Percentiles rank a stretch among this genome's conserved stretches.
phyloP scores from a whole-genome alignment of 257 asterid species.

The Capsicum baccatum region DNA sequence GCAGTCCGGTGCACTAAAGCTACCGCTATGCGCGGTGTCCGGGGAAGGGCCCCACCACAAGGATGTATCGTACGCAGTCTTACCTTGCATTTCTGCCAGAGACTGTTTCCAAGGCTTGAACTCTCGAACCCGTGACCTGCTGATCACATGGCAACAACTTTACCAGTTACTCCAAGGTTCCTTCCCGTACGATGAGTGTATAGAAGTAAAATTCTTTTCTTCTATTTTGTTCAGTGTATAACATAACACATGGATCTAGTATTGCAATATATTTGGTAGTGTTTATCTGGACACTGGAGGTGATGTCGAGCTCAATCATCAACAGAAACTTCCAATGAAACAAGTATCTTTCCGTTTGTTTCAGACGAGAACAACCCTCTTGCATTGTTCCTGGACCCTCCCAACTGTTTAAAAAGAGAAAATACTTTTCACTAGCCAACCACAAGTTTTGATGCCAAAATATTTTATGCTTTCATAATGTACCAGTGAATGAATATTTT shows the following conservation, averaged over 20 bases:
- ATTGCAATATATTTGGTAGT: background rate
- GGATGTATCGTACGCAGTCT: no score
- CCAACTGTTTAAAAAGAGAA: slow-evolving; percentile 8
- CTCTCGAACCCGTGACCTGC: no score
- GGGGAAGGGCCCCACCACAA: no score
- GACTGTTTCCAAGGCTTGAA: no score
- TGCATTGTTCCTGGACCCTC: background rate
- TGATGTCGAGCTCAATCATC: slow-evolving; percentile 19
- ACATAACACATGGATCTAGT: slow-evolving; percentile 21
- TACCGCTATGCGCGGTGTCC: no score
- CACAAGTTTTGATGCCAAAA: background rate
- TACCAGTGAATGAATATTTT: background rate
- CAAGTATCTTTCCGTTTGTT: slow-evolving; percentile 19
- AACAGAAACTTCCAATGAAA: slow-evolving; percentile 27
- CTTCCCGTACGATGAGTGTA: background rate
- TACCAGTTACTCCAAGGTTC: no score
- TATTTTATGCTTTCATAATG: background rate
- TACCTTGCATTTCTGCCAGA: no score
- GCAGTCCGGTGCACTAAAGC: no score
- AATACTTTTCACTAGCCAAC: background rate
- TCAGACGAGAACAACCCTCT: slow-evolving; percentile 22
- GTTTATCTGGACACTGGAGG: slow-evolving; percentile 21
- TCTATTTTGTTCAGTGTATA: background rate
- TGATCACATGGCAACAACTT: no score
- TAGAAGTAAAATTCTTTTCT: background rate